A percentile compares a stretch with the other conserved stretches of the same genome.
phyloP scores from a whole-genome alignment of 2,329 filamentous ascomycete species.

The Celoporthe dispersa region DNA sequence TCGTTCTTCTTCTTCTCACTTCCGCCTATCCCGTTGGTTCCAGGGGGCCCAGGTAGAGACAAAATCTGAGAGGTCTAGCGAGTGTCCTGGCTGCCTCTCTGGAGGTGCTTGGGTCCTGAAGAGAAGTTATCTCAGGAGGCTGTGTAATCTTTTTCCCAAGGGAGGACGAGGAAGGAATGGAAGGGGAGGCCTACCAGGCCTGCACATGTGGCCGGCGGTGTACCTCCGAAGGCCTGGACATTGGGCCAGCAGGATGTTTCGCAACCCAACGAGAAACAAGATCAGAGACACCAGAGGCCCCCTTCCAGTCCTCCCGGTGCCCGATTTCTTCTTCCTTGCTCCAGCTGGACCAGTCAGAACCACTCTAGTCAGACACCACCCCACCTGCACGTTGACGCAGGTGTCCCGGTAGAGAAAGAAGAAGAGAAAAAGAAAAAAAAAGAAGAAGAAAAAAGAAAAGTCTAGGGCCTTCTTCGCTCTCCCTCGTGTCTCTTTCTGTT shows the following conservation, averaged over 20 bases:
- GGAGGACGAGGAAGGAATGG: not conserved
- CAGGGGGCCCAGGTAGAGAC: not conserved
- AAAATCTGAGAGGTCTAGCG: not conserved
- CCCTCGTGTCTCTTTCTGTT: not conserved
- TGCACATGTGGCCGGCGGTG: not conserved
- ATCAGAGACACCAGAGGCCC: not conserved
- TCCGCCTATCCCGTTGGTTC: not conserved
- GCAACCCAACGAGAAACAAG: conserved; percentile 16
- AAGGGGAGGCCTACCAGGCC: not conserved
- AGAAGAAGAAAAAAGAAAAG: too few relatives aligned
- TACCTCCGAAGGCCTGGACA: not conserved
- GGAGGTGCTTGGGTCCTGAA: not conserved
- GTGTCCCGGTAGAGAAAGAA: not conserved
- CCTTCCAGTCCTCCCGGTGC: not conserved
- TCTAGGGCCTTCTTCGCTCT: not conserved
- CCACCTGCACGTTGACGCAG: conserved; percentile 1
- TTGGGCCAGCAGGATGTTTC: conserved; percentile 16
- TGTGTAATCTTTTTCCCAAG: not conserved
- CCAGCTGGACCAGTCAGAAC: conserved; percentile 4
- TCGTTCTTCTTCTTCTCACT: not conserved
- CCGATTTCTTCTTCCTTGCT: not conserved
- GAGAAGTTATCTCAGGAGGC: not conserved
- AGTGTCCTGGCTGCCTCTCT: not conserved
- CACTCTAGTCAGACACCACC: not conserved
- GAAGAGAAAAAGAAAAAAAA: too few relatives aligned